These are phyloP conservation scores for Aspergillus melleus DNA, from an alignment of 2,329 filamentous ascomycete genomes.

Conservation along the genomic window DNA sequence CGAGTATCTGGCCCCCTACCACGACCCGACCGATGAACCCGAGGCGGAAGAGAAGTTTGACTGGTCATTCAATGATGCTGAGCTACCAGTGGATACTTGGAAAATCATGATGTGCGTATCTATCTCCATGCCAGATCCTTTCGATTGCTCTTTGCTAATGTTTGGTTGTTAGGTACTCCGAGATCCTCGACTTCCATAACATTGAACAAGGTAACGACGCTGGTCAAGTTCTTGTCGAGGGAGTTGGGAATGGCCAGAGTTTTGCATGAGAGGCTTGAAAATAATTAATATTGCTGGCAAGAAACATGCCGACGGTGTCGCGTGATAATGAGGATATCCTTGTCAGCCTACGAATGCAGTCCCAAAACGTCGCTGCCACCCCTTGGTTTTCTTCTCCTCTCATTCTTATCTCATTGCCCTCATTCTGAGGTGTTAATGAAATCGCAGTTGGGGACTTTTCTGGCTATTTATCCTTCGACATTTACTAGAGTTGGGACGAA, in stretches of 20 bases:
- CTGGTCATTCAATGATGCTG: slow-evolving; percentile 99
- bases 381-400: slow-evolving; percentile 17
- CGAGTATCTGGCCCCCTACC: slow-evolving; percentile 93
- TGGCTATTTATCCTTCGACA: slow-evolving; percentile 1
- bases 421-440: slow-evolving; percentile 20
- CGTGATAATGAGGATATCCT: slow-evolving; percentile 21
- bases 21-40: slow-evolving; percentile 95
- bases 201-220: slow-evolving; percentile 60
- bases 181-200: slow-evolving; percentile 98
- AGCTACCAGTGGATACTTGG: slow-evolving; percentile 98
- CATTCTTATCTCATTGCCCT: slow-evolving; percentile 12
- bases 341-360: slow-evolving; percentile 5
- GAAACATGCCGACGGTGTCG: slow-evolving; percentile 11
- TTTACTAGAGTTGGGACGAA: slow-evolving; percentile 17
- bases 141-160: background rate
- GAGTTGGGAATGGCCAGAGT: slow-evolving; percentile 22
- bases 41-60: slow-evolving; percentile 97
- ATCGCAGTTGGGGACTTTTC: slow-evolving; percentile 3
- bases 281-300: slow-evolving; percentile 11
- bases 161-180: slow-evolving; percentile 73
- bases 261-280: slow-evolving; percentile 24
- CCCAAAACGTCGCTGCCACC: no score
- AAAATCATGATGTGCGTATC: slow-evolving; percentile 97
- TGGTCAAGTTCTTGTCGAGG: slow-evolving; percentile 30
- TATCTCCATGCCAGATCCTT: background rate